Evolutionary conservation across 371 early-diverging fungal genomes (phyloP).

Genomic region (Mortierella sp.): DNA sequence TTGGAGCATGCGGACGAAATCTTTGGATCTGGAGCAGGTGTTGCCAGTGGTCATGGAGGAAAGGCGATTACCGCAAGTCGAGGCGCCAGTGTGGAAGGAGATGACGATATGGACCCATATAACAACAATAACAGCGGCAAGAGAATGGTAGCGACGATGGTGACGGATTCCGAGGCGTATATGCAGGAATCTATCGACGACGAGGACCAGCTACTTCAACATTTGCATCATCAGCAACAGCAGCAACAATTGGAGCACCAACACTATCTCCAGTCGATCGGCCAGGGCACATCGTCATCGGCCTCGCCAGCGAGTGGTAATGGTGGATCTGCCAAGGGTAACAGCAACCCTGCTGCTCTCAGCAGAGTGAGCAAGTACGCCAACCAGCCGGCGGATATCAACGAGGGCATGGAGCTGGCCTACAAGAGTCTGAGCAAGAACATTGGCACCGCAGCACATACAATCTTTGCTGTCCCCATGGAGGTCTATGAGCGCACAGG

Average conservation of each 20-base stretch:
- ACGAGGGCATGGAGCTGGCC: constrained; percentile 89
- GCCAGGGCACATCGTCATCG: constrained; percentile 26
- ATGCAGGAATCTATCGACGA: constrained; percentile 56
- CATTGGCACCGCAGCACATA: constrained; percentile 85
- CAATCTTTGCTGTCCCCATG: constrained; percentile 92
- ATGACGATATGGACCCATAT: constrained; percentile 16
- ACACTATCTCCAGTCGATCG: constrained; percentile 9
- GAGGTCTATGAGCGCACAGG: constrained; percentile 81
- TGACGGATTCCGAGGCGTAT: constrained; percentile 48
- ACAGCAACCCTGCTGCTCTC: not conserved
- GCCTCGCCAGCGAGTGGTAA: constrained; percentile 10
- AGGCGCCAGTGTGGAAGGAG: constrained; percentile 14
- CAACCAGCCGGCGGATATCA: constrained; percentile 85
- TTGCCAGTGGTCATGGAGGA: constrained; percentile 29
- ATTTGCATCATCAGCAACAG: constrained; percentile 35
- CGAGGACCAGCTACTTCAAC: constrained; percentile 39
- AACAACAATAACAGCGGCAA: constrained; percentile 20
- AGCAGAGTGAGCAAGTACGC: constrained; percentile 80
- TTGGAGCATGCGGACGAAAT: constrained; percentile 94
- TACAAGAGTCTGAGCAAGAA: constrained; percentile 84
- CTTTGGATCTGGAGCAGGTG: constrained; percentile 60
- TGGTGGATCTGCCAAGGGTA: not conserved
- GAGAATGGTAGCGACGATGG: constrained; percentile 47
- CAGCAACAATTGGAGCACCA: constrained; percentile 34
- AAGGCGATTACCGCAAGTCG: constrained; percentile 15